Conservation (phyloP, 106 monocot genomes). For the Apostasia shenzhenica region DNA sequence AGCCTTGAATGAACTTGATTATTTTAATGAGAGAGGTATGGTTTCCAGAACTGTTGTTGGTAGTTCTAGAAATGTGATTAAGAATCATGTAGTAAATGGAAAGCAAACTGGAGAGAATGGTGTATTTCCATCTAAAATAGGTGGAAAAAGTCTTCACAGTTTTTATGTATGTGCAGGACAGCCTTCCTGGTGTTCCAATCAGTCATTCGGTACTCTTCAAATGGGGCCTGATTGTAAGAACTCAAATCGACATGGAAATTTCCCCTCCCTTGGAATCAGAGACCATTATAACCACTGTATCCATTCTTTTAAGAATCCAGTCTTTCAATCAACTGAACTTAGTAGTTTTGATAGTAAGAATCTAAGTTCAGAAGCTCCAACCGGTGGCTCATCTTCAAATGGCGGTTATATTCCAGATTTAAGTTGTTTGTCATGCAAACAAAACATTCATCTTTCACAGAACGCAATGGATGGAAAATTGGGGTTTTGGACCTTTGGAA, state of each 20-base stretch:
- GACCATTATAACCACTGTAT: slow-evolving; percentile 7
- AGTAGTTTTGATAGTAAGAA: background rate
- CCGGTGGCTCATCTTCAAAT: slow-evolving; percentile 14
- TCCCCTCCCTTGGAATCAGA: background rate
- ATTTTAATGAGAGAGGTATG: background rate
- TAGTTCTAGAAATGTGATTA: background rate
- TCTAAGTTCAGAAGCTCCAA: slow-evolving; percentile 6
- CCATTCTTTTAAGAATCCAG: slow-evolving; percentile 13
- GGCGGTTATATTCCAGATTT: slow-evolving; percentile 9
- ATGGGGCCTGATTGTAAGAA: slow-evolving; percentile 12
- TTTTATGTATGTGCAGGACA: slow-evolving; percentile 10
- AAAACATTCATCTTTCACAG: slow-evolving; percentile 4
- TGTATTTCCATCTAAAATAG: slow-evolving; percentile 1
- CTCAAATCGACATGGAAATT: slow-evolving; percentile 16
- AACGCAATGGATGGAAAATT: slow-evolving; percentile 27
- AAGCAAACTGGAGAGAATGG: slow-evolving; percentile 16
- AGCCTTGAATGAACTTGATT: background rate
- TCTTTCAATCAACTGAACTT: slow-evolving; percentile 6
- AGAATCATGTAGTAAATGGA: slow-evolving; percentile 7
- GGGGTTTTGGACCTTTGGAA: slow-evolving; percentile 12
- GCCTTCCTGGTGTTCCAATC: slow-evolving; percentile 8
- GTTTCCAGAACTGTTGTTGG: background rate
- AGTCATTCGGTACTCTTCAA: slow-evolving; percentile 2
- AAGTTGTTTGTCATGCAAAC: slow-evolving; percentile 13
- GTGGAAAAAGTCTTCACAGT: slow-evolving; percentile 7